Percentiles rank a stretch among this genome's conserved stretches.
Evolutionary conservation across 2,329 filamentous ascomycete genomes (phyloP).

Genomic region (Volutella citrinella): DNA sequence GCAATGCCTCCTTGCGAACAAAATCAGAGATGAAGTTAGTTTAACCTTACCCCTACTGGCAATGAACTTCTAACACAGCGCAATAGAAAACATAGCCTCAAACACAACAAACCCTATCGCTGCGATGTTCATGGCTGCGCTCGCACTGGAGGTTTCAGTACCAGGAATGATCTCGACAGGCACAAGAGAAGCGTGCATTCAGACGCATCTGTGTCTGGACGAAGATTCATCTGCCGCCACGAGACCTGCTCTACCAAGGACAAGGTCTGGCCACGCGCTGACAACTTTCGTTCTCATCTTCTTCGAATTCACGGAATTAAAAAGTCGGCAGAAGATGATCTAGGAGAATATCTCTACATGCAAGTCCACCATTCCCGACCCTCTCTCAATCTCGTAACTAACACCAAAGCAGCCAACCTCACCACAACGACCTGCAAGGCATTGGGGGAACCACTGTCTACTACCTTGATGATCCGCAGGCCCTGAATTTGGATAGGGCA

Average conservation of each 20-base stretch:
- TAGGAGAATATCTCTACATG: constrained; percentile 33
- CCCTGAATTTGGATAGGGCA: constrained; percentile 10
- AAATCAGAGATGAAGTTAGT: constrained; percentile 54
- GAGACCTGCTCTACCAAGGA: constrained; percentile 21
- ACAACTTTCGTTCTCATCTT: constrained; percentile 85
- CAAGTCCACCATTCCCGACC: constrained; percentile 5
- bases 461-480: constrained; percentile 15
- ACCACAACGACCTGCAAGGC: constrained; percentile 21
- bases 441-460: constrained; percentile 26
- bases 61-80: too few relatives aligned
- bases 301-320: constrained; percentile 58
- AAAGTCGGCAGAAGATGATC: constrained; percentile 35
- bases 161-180: constrained; percentile 75
- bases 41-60: too few relatives aligned
- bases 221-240: constrained; percentile 24
- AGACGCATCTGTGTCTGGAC: constrained; percentile 34
- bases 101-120: constrained; percentile 64
- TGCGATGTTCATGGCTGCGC: constrained; percentile 59
- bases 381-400: constrained; percentile 1
- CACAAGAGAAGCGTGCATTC: constrained; percentile 72
- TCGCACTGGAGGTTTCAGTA: constrained; percentile 68
- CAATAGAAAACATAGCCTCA: constrained; percentile 70
- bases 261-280: constrained; percentile 76
- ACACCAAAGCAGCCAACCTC: constrained; percentile 9
- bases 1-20: constrained; percentile 43